These are phyloP conservation scores for Trypanosoma rangeli DNA, from an alignment of 208 protist genomes.

Conservation along the genomic window DNA sequence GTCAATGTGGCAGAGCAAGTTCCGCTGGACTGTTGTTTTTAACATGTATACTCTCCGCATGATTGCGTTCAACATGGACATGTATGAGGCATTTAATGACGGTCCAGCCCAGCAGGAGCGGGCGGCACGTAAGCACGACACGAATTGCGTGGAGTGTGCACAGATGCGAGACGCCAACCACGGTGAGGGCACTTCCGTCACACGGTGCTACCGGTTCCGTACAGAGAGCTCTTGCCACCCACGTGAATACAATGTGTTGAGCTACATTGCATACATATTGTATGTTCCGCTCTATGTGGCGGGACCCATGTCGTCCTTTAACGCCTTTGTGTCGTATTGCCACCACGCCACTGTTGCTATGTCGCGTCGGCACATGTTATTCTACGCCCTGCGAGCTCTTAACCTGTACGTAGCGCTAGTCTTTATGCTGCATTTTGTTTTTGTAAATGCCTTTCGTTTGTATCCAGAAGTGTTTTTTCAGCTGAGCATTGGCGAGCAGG, in stretches of 20 bases:
- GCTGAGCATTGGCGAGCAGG: conserved; percentile 18
- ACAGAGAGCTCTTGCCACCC: conserved; percentile 45
- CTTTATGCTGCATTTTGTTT: conserved; percentile 45
- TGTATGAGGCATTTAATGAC: conserved; percentile 39
- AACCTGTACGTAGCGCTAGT: conserved; percentile 27
- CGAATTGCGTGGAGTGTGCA: conserved; percentile 31
- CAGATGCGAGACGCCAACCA: conserved; percentile 15
- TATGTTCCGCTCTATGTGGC: conserved; percentile 90
- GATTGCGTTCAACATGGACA: conserved; percentile 79
- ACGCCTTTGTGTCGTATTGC: conserved; percentile 84
- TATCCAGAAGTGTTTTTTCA: conserved; percentile 22
- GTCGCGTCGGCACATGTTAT: conserved; percentile 19
- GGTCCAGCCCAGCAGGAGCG: conserved; percentile 23
- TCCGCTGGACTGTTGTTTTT: conserved; percentile 65
- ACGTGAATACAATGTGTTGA: conserved; percentile 68
- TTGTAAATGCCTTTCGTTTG: conserved; percentile 47
- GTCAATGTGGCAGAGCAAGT: not conserved
- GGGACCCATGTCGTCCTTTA: conserved; percentile 90
- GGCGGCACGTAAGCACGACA: conserved; percentile 28
- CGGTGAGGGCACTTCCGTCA: not conserved
- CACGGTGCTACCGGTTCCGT: conserved; percentile 58
- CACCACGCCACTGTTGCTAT: conserved; percentile 37
- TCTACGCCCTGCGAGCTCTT: conserved; percentile 36
- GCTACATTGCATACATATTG: conserved; percentile 86
- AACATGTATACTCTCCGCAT: conserved; percentile 82